A percentile compares a stretch with the other conserved stretches of the same genome.
These are phyloP conservation scores for Litsea cubeba DNA, from an alignment of 164 flowering plant species.

Conservation along the genomic window DNA sequence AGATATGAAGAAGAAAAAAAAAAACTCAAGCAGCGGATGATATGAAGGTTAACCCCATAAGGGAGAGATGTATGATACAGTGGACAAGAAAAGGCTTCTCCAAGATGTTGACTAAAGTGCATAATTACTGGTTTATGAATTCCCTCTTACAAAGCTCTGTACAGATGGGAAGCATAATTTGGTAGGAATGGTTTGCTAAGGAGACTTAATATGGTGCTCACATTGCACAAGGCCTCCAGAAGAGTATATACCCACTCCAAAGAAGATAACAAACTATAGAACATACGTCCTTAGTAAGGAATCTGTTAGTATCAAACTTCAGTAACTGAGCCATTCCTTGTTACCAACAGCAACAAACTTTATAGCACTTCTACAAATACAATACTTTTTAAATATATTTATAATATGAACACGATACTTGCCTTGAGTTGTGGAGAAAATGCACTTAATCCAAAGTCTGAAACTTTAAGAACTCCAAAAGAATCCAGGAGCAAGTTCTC, in stretches of 20 bases:
- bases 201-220: too few relatives aligned
- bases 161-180: too few relatives aligned
- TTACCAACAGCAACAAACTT: not conserved
- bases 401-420: conserved; percentile 6
- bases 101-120: too few relatives aligned
- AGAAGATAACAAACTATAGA: too few relatives aligned
- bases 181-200: too few relatives aligned
- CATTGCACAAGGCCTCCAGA: too few relatives aligned
- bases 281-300: not conserved
- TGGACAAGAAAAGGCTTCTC: not conserved
- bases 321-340: not conserved
- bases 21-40: not conserved
- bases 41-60: too few relatives aligned
- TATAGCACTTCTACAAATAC: not conserved
- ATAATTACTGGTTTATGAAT: too few relatives aligned
- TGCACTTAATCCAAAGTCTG: conserved; percentile 56
- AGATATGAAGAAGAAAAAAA: not conserved
- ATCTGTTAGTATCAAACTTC: not conserved
- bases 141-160: too few relatives aligned
- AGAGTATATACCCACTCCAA: too few relatives aligned
- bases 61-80: not conserved
- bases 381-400: not conserved
- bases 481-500: conserved; percentile 48
- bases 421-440: conserved; percentile 41
- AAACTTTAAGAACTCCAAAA: conserved; percentile 42